phyloP scores from a whole-genome alignment of 2,329 filamentous ascomycete species.

The Orbilia brochopaga region DNA sequence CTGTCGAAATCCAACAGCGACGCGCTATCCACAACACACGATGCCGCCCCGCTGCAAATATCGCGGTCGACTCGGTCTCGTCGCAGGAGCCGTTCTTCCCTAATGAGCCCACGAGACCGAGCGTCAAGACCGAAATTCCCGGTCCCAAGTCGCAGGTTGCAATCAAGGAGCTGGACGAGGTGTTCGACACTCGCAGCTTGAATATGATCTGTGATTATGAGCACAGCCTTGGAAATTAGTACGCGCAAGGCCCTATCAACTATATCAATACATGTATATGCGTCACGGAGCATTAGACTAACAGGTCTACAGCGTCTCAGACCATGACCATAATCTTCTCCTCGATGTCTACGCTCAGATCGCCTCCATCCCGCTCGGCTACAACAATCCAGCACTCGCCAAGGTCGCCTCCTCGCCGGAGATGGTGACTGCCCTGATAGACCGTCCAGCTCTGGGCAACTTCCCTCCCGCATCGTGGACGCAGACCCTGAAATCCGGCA shows the following conservation, averaged over 20 bases:
- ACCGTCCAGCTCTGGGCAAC: conserved; percentile 86
- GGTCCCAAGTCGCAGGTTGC: conserved; percentile 58
- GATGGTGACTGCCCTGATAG: conserved; percentile 81
- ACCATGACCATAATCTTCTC: conserved; percentile 45
- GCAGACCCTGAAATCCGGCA: conserved; percentile 75
- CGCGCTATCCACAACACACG: conserved; percentile 48
- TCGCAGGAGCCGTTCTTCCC: conserved; percentile 51
- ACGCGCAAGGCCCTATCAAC: conserved; percentile 2
- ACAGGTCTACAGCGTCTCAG: conserved; percentile 29
- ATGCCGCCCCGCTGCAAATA: conserved; percentile 39
- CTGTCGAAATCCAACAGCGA: conserved; percentile 39
- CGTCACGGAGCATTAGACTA: conserved; percentile 15
- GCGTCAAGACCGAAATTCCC: conserved; percentile 58
- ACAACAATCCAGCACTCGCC: conserved; percentile 82
- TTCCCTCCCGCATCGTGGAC: conserved; percentile 88
- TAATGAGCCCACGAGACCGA: conserved; percentile 53
- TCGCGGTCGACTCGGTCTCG: conserved; percentile 45
- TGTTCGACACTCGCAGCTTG: conserved; percentile 64
- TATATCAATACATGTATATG: background rate
- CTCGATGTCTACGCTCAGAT: conserved; percentile 78
- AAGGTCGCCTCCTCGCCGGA: conserved; percentile 74
- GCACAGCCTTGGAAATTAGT: conserved; percentile 64
- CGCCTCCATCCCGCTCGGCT: conserved; percentile 87
- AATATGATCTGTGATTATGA: conserved; percentile 65
- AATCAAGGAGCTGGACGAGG: conserved; percentile 60